Evolutionary conservation across 23 red algal species (phyloP), one percentile per base, ranked within the genome.

Genomic region (Gracilaria domingensis): DNA sequence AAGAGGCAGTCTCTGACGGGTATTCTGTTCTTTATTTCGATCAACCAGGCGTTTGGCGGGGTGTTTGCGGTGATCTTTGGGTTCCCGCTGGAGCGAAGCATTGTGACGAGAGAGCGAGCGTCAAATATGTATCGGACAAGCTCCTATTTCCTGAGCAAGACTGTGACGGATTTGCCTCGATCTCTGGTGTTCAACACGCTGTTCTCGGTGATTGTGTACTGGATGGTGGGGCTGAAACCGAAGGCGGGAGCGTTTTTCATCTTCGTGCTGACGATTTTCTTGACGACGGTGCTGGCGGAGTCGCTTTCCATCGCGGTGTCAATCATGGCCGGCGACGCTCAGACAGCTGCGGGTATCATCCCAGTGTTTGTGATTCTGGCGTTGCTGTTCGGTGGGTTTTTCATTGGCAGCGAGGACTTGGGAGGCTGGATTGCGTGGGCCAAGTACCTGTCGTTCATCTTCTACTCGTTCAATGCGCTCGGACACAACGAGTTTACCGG

Each of bases 331-430:
- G 85, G 79, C 12, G 88, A 93, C 55, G 91, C 97, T 2, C 94
- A 96, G 79, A 84, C 90, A n/a, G 93, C 97, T 0, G 80, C 91
- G 25, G 91, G 91, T 3, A 89, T 99, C 82, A 81, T 88, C 58
- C 97, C 97, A 17, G 83, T 95, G 30, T 87, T 96, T 11, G 91
- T 99, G 53, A 95, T 99, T 42, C 38, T 96, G 13, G 90, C 88
- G 29, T 74, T 99, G 67, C 64, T 99, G 48, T 99, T 99, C 30
- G 97, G 91, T 32, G 97, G 97, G 2, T 99, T 99, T 67, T 95
- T 99, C 79, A 96, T 96, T 85, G 71, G 44, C 3, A 79, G 67
- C 32, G 77, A 88, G 12, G 62, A 88, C 24, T 74, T 99, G 61
- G 84, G 75, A 0, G 93, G 56, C 23, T 99, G 88, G 82, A 69